These are phyloP conservation scores for Austropuccinia psidii DNA, from an alignment of 1,284 basidiomycete species.

Conservation along the genomic window DNA sequence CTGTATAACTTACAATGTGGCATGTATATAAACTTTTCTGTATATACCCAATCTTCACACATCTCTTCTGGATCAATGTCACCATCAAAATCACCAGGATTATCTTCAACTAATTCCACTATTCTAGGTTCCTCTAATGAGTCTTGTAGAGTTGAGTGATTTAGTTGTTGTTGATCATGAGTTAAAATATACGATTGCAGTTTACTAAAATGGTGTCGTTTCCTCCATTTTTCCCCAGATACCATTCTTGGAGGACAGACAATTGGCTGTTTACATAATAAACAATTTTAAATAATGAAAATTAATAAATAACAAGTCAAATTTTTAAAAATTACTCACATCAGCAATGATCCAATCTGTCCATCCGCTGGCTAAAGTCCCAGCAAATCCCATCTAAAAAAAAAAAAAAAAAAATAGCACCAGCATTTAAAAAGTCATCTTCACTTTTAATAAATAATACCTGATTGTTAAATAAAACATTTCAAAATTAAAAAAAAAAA, in stretches of 20 bases:
- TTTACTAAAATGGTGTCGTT: conserved; percentile 8
- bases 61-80: conserved; percentile 55
- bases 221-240: conserved; percentile 50
- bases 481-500: conserved; percentile 3
- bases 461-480: background rate
- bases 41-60: conserved; percentile 55
- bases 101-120: conserved; percentile 30
- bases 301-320: background rate
- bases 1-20: conserved; percentile 37
- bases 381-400: conserved; percentile 54
- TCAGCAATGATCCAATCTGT: conserved; percentile 57
- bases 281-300: background rate
- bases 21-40: conserved; percentile 50
- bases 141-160: background rate
- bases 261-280: conserved; percentile 47
- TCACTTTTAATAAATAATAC: background rate
- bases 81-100: conserved; percentile 50
- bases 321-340: background rate
- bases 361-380: conserved; percentile 57
- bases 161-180: background rate
- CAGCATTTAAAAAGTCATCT: background rate
- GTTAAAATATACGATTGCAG: background rate
- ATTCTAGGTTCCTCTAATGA: conserved; percentile 35
- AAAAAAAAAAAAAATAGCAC: background rate
- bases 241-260: conserved; percentile 54